Percentiles rank a stretch among this genome's conserved stretches.
Conservation (phyloP, 2,329 filamentous ascomycete species). For the Trichoderma cornu-damae region DNA sequence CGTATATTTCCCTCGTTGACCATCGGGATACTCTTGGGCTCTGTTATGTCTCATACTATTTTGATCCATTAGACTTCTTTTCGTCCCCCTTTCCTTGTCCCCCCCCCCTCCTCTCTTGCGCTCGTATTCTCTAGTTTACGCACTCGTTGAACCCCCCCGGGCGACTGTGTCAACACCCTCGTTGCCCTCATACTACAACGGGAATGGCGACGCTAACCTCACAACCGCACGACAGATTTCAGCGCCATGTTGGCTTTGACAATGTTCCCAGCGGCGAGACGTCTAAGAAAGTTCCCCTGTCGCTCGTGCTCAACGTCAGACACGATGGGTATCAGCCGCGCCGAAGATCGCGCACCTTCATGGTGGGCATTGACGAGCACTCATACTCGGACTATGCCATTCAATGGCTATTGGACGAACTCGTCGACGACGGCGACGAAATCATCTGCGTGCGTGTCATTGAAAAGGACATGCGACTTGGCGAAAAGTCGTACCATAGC, state of each 20-base stretch:
- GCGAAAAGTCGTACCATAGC: slow-evolving; percentile 66
- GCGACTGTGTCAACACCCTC: not conserved
- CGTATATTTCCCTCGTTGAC: not conserved
- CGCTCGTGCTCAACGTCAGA: slow-evolving; percentile 77
- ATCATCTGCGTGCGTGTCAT: slow-evolving; percentile 85
- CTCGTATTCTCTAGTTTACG: no score
- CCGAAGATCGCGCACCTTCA: slow-evolving; percentile 77
- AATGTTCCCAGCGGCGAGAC: slow-evolving; percentile 54
- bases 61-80: not conserved
- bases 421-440: slow-evolving; percentile 90
- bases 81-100: not conserved
- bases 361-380: slow-evolving; percentile 87
- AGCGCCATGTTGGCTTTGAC: slow-evolving; percentile 56
- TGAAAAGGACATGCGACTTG: slow-evolving; percentile 71
- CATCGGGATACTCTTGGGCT: not conserved
- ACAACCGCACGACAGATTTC: slow-evolving; percentile 46
- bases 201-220: slow-evolving; percentile 43
- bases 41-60: not conserved
- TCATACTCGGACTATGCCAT: slow-evolving; percentile 88
- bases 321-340: slow-evolving; percentile 81
- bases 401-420: slow-evolving; percentile 85
- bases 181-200: slow-evolving; percentile 8
- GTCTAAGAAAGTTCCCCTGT: slow-evolving; percentile 53
- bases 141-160: not conserved
- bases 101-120: no score